These are phyloP conservation scores for Cyberlindnera nakhonratchasimensis DNA, from an alignment of 805 yeast species.

Conservation along the genomic window DNA sequence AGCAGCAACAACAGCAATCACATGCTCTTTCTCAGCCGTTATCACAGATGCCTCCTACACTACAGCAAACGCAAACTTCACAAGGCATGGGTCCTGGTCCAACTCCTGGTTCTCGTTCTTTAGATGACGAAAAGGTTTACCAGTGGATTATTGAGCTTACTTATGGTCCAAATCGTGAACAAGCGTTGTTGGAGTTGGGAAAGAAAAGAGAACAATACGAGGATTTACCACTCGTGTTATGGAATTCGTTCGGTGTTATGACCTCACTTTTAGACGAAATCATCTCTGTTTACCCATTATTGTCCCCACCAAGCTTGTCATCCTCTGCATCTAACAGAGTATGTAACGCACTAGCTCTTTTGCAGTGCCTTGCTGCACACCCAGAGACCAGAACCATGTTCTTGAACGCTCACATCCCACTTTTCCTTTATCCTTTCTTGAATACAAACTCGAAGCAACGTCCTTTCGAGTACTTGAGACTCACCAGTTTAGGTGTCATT, in stretches of 20 bases:
- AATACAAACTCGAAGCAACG: constrained; percentile 89
- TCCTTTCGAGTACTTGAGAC: constrained; percentile 88
- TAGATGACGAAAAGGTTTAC: constrained; percentile 78
- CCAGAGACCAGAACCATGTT: constrained; percentile 83
- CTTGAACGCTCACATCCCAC: constrained; percentile 85
- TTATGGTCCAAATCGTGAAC: constrained; percentile 87
- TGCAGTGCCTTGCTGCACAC: constrained; percentile 97
- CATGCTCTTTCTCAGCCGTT: neutral
- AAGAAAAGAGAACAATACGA: constrained; percentile 93
- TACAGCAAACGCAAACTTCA: constrained; percentile 12
- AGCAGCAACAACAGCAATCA: constrained; percentile 16
- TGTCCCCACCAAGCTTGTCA: constrained; percentile 81
- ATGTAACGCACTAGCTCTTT: constrained; percentile 89
- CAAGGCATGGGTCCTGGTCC: constrained; percentile 1
- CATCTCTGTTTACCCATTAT: constrained; percentile 81
- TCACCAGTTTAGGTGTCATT: constrained; percentile 92
- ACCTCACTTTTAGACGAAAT: constrained; percentile 87
- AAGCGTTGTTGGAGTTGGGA: constrained; percentile 88
- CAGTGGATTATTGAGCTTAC: constrained; percentile 88
- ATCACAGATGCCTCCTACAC: constrained; percentile 9
- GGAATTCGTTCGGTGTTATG: constrained; percentile 98
- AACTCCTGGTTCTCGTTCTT: constrained; percentile 36
- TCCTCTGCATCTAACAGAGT: constrained; percentile 90
- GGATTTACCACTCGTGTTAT: constrained; percentile 84
- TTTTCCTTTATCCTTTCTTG: constrained; percentile 89